Evolutionary conservation across 768 basidiomycete genomes (phyloP).

Genomic region (Termitomyces sp.): DNA sequence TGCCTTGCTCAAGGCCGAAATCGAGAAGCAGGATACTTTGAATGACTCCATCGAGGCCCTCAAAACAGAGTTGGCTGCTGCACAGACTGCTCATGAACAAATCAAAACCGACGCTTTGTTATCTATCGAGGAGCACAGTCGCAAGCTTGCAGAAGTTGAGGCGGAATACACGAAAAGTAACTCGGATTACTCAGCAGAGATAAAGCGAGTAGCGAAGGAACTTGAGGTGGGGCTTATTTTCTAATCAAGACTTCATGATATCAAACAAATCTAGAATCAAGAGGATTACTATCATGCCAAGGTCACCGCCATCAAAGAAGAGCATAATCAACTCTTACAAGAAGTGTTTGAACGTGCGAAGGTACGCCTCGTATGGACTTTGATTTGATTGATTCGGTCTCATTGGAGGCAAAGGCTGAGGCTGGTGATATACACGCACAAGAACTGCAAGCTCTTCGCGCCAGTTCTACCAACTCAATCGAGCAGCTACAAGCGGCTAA

Average conservation of each 20-base stretch:
- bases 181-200: slow-evolving; percentile 46
- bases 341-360: slow-evolving; percentile 77
- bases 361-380: slow-evolving; percentile 30
- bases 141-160: slow-evolving; percentile 48
- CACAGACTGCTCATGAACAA: slow-evolving; percentile 42
- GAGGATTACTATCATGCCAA: slow-evolving; percentile 63
- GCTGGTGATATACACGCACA: slow-evolving; percentile 63
- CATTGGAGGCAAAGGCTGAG: slow-evolving; percentile 42
- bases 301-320: slow-evolving; percentile 58
- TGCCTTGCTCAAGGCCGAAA: slow-evolving; percentile 36
- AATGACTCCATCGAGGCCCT: slow-evolving; percentile 39
- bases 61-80: slow-evolving; percentile 39
- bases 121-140: slow-evolving; percentile 40
- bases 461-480: slow-evolving; percentile 57
- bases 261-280: slow-evolving; percentile 45
- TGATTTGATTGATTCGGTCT: slow-evolving; percentile 1
- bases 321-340: slow-evolving; percentile 55
- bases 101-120: slow-evolving; percentile 37
- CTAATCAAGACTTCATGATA: background rate
- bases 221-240: slow-evolving; percentile 50
- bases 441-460: slow-evolving; percentile 68
- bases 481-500: slow-evolving; percentile 66
- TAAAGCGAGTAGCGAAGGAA: slow-evolving; percentile 50
- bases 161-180: slow-evolving; percentile 42
- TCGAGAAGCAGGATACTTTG: slow-evolving; percentile 38